Evolutionary conservation across 179 eudicot species (phyloP), one percentile per base, ranked within the genome.

Genomic region (Gypsophila paniculata): DNA sequence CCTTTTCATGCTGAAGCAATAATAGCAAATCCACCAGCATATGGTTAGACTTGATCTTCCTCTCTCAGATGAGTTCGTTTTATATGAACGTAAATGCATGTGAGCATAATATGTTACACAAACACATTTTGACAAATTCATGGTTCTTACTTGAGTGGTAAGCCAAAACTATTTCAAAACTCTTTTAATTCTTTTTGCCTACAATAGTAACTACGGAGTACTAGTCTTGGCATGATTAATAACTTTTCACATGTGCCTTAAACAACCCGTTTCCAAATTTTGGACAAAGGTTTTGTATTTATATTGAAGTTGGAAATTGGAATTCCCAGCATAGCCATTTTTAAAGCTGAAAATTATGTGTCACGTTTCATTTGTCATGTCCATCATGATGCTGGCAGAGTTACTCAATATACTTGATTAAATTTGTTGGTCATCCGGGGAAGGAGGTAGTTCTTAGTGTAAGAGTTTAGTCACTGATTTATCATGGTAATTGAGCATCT

Each of bases 11-110:
- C 82, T 60, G 93, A 90, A 65, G 97, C 97, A 59, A 92, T 92
- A 59, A 92, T 92, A 74, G 92, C 98, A 51, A 92, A 92, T 61
- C 98, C 98, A 29, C 94, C 96, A n/a, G 94, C 98, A 25, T 92
- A 90, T 82, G 98, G 98, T 92, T 72, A 85, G 83, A 55, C 59
- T 61, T 69, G 19, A 19, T 72, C 49, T 69, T 68, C 51, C 46
- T 36, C 25, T 59, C 26, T 36, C 8, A n/a, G 32, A 15, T 68
- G 34, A 67, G 21, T 48, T 12, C 15, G 1, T 19, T 34, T 42
- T 55, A 66, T 29, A 68, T 8, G 14, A 44, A 46, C 17, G 4
- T 17, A 65, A 19, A 22, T 46, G 52, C 53, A 46, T 46, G 15
- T 9, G 46, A 42, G 6, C 15, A 13, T 46, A 10, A 46, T 46